Evolutionary conservation across 2,329 filamentous ascomycete species (phyloP).

Genomic region (Alternaria viburni): DNA sequence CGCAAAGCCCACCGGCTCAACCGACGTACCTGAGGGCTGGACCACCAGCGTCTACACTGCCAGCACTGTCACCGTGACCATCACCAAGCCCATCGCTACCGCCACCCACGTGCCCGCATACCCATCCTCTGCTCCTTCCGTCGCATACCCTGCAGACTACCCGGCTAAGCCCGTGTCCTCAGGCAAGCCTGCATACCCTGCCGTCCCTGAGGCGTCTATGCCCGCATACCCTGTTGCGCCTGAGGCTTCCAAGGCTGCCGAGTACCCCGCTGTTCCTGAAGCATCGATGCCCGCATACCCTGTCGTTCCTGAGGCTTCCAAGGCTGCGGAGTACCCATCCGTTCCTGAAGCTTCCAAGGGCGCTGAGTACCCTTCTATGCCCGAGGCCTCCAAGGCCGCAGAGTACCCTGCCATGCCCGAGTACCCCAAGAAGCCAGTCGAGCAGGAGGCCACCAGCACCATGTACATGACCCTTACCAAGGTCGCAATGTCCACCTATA

Average conservation of each 20-base stretch:
- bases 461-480: constrained; percentile 32
- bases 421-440: constrained; percentile 23
- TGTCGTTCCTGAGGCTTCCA: background rate
- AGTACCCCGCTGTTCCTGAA: background rate
- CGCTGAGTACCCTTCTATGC: background rate
- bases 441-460: constrained; percentile 3
- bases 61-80: constrained; percentile 38
- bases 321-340: constrained; percentile 5
- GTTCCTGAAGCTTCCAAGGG: background rate
- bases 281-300: constrained; percentile 5
- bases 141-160: constrained; percentile 14
- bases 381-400: constrained; percentile 3
- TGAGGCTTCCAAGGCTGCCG: constrained; percentile 2
- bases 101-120: constrained; percentile 25
- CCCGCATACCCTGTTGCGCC: background rate
- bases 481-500: constrained; percentile 21
- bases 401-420: constrained; percentile 4
- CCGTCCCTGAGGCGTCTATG: constrained; percentile 10
- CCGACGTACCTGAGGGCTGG: constrained; percentile 38
- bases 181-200: constrained; percentile 1
- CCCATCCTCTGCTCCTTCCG: constrained; percentile 11
- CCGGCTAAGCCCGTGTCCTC: constrained; percentile 15
- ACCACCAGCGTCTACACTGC: constrained; percentile 41
- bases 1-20: constrained; percentile 23
- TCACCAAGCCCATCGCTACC: constrained; percentile 38